These are phyloP conservation scores for Tetradesmus lagerheimii DNA, from an alignment of 139 green algal species.

Conservation along the genomic window DNA sequence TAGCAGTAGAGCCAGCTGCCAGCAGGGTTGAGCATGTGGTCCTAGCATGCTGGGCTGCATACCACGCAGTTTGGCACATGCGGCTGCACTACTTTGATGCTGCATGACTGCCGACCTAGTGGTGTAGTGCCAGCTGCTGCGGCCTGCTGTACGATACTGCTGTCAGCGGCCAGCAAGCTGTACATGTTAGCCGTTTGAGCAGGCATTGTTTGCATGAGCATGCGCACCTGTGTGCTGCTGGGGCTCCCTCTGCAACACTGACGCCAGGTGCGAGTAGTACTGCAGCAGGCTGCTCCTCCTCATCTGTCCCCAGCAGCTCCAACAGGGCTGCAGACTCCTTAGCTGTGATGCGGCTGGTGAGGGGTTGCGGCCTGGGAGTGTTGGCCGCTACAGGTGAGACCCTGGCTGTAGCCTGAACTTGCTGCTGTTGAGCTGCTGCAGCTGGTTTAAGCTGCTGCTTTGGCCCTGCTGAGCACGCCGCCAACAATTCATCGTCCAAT, in stretches of 20 bases:
- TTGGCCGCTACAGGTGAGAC: background rate
- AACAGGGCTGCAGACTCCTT: constrained; percentile 24
- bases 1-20: background rate
- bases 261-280: background rate
- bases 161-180: too few species aligned
- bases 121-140: too few species aligned
- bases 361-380: background rate
- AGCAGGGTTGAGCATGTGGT: too few species aligned
- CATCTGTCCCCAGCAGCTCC: constrained; percentile 17
- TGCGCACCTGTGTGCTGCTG: background rate
- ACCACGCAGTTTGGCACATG: too few species aligned
- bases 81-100: too few species aligned
- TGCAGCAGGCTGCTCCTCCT: background rate
- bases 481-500: background rate
- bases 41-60: too few species aligned
- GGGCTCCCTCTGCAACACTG: background rate
- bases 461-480: background rate
- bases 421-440: background rate
- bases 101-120: too few species aligned
- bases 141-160: too few species aligned
- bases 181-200: too few species aligned
- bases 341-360: constrained; percentile 7
- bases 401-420: background rate
- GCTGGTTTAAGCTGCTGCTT: background rate
- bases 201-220: too few species aligned